Conservation (phyloP, 179 eudicot species). For the Beta corolliflora region DNA sequence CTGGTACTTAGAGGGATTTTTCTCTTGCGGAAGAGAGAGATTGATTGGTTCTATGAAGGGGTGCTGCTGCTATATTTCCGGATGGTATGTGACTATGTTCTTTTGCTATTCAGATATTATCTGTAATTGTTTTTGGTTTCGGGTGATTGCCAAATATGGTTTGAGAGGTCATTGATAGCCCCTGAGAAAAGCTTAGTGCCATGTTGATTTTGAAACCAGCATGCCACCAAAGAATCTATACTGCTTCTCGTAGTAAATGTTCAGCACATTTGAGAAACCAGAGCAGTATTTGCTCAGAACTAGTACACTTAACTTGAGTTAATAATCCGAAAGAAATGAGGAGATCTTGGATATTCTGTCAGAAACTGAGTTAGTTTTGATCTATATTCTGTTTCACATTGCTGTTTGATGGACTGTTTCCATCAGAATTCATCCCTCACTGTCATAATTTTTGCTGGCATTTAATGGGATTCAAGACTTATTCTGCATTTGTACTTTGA, state of each 20-base stretch:
- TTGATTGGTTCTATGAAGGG: conserved; percentile 99
- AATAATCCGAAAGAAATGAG: background rate
- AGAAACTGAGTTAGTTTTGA: background rate
- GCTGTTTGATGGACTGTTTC: background rate
- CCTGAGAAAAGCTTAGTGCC: background rate
- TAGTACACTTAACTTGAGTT: background rate
- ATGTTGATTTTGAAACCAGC: background rate
- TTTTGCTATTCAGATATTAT: conserved; percentile 14
- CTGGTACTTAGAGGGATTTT: conserved; percentile 92
- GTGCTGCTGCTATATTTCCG: conserved; percentile 91
- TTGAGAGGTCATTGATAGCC: too few relatives aligned
- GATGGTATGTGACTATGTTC: conserved; percentile 77
- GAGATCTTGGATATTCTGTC: background rate
- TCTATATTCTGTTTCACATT: background rate
- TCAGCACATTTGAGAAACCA: background rate
- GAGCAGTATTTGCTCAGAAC: background rate
- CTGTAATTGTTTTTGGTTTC: too few relatives aligned
- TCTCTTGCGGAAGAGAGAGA: conserved; percentile 91
- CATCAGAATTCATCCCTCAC: background rate
- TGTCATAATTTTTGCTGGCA: background rate
- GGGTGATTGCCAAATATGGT: too few relatives aligned
- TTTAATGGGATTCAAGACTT: background rate
- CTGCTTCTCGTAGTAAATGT: background rate
- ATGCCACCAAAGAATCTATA: background rate
- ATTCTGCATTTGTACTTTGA: background rate